A percentile compares a stretch with the other conserved stretches of the same genome.
Evolutionary conservation across 2,329 filamentous ascomycete genomes (phyloP).

Genomic region (Magnaporthales sp.): DNA sequence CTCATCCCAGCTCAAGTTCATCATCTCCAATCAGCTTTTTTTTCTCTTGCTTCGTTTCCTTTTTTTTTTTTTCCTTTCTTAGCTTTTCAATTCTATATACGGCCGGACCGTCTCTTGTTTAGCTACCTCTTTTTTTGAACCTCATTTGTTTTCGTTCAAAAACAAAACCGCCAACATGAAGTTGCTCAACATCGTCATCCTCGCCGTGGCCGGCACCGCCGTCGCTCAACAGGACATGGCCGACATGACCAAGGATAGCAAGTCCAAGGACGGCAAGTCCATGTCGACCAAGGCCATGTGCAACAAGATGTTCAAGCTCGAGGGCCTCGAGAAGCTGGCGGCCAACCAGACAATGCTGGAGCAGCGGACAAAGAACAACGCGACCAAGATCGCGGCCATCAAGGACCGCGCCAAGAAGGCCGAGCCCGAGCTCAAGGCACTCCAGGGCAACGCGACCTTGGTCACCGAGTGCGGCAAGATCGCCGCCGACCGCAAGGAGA

Average conservation of each 20-base stretch:
- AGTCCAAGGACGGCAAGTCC: conserved; percentile 14
- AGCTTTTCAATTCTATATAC: not conserved
- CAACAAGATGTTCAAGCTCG: conserved; percentile 16
- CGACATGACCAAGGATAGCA: not conserved
- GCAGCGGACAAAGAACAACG: conserved; percentile 22
- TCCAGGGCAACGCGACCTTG: conserved; percentile 27
- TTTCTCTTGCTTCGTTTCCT: not conserved
- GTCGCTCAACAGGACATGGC: not conserved
- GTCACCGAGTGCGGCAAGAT: conserved; percentile 23
- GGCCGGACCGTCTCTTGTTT: not conserved
- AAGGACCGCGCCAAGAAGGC: conserved; percentile 25
- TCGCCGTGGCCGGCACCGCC: conserved; percentile 7
- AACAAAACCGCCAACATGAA: conserved; percentile 12
- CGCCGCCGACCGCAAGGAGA: conserved; percentile 18
- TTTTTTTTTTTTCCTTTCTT: not conserved
- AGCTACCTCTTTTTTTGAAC: not conserved
- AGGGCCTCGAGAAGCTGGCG: conserved; percentile 21
- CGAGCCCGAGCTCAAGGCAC: conserved; percentile 18
- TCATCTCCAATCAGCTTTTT: not conserved
- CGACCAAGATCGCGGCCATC: conserved; percentile 24
- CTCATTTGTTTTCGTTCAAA: not conserved
- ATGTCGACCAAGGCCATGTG: conserved; percentile 22
- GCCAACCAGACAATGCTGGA: conserved; percentile 26
- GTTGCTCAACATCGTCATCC: conserved; percentile 13
- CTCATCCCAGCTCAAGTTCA: not conserved